Evolutionary conservation across 106 monocot genomes (phyloP), one percentile per base, ranked within the genome.

Genomic region (Dactylorhiza incarnata): DNA sequence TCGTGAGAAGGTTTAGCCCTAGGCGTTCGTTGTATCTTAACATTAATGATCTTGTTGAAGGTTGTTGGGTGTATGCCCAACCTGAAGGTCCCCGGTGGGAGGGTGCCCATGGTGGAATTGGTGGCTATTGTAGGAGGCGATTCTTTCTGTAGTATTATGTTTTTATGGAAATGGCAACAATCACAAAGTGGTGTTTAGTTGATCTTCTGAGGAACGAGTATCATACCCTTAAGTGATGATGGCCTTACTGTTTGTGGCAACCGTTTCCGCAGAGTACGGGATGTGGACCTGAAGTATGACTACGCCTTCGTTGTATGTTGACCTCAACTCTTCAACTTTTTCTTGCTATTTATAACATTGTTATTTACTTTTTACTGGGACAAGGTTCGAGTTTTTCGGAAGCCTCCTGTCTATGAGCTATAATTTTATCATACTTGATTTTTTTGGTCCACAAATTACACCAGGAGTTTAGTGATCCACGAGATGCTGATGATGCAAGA

Each of bases 261-360:
- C 89, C 86, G 63, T 91, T 94, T 91, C 74, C 87, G 89, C 99
- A 99, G 94, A 99, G 83, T 99, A 85, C 99, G 94, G 23, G 94
- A 94, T 76, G 99, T 99, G 99, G 99, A 94, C 82, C 74, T 99
- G 91, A 99, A 99, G 99, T 94, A 88, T 51, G 94, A 99, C 85
- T 99, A 85, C 76, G 94, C 99, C 59, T 99, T 99, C 79, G 78
- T 99, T 77, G 99, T 99, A 99, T 77, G 99, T 84, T 29, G 13
- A 53, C 46, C 63, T 46, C 20, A 17, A 47, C 66, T 61, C 49
- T 48, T 68, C 49, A 37, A n/a, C 47, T 73, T 24, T 45, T 69
- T 25, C 17, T 59, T 46, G 52, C 19, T 23, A 23, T 75, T 46
- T 10, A 12, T 37, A n/a, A n/a, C 43, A 15, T 49, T 48, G 2